phyloP scores from a whole-genome alignment of 2,329 filamentous ascomycete species.

The Rhynchosporium agropyri region DNA sequence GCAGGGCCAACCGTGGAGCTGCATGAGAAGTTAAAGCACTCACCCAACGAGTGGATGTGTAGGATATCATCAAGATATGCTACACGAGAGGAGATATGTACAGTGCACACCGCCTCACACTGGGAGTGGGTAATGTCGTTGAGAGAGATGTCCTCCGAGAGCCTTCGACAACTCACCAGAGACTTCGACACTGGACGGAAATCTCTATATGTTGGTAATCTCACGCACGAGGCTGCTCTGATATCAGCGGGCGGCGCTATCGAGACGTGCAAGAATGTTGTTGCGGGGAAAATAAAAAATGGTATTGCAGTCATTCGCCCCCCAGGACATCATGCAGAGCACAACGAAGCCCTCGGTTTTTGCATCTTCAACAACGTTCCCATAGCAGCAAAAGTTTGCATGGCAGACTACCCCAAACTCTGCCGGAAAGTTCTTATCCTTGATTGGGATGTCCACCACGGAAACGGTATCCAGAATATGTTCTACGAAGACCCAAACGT shows the following conservation, averaged over 20 bases:
- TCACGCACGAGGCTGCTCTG: constrained; percentile 79
- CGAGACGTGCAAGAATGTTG: constrained; percentile 92
- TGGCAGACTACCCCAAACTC: constrained; percentile 73
- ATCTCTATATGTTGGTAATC: constrained; percentile 80
- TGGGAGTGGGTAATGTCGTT: constrained; percentile 73
- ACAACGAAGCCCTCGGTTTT: constrained; percentile 84
- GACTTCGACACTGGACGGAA: constrained; percentile 65
- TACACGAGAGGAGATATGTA: constrained; percentile 75
- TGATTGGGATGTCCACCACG: constrained; percentile 83
- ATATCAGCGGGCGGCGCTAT: constrained; percentile 92
- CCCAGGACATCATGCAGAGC: constrained; percentile 93
- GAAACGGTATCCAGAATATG: constrained; percentile 94
- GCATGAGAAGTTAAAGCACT: constrained; percentile 52
- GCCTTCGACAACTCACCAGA: constrained; percentile 69
- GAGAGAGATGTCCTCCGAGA: constrained; percentile 56
- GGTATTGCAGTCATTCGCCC: constrained; percentile 94
- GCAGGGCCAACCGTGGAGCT: constrained; percentile 59
- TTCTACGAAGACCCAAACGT: constrained; percentile 96
- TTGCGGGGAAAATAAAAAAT: constrained; percentile 83
- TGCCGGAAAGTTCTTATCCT: constrained; percentile 91
- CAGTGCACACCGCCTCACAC: constrained; percentile 78
- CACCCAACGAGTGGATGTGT: constrained; percentile 66
- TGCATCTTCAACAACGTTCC: constrained; percentile 98
- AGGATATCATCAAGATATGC: constrained; percentile 80
- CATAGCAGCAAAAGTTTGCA: constrained; percentile 86